Conservation (phyloP, 805 yeast genomes). For the Saturnispora sekii region DNA sequence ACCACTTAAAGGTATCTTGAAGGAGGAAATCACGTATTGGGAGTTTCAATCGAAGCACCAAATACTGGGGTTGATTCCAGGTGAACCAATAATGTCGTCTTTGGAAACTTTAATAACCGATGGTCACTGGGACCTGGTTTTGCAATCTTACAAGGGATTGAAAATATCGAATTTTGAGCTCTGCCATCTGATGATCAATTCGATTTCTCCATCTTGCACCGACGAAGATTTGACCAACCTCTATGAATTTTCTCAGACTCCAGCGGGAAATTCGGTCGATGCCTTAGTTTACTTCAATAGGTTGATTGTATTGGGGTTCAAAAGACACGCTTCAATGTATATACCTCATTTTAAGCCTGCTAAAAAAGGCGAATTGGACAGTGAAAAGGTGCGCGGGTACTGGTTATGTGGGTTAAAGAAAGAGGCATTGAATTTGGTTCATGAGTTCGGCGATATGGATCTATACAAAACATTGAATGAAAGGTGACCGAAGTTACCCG, state of each 20-base stretch:
- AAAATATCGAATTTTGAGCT: slow-evolving; percentile 48
- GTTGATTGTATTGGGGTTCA: slow-evolving; percentile 43
- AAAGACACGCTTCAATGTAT: slow-evolving; percentile 50
- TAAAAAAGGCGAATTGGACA: background rate
- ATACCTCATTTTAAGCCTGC: slow-evolving; percentile 40
- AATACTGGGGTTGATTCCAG: background rate
- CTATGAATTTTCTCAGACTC: slow-evolving; percentile 38
- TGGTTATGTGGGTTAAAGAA: slow-evolving; percentile 7
- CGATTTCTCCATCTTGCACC: slow-evolving; percentile 36
- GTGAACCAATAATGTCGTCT: slow-evolving; percentile 37
- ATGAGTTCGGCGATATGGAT: slow-evolving; percentile 2
- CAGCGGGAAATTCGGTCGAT: slow-evolving; percentile 51
- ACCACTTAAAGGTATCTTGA: slow-evolving; percentile 24
- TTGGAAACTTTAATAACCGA: slow-evolving; percentile 34
- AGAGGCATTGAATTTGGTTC: slow-evolving; percentile 10
- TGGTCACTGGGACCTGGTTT: slow-evolving; percentile 39
- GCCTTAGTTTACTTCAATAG: slow-evolving; percentile 53
- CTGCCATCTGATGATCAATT: slow-evolving; percentile 43
- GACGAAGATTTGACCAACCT: slow-evolving; percentile 50
- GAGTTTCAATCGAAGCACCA: slow-evolving; percentile 19
- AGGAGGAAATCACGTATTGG: slow-evolving; percentile 19
- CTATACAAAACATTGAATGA: background rate
- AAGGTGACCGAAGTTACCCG: background rate
- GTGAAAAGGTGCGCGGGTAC: background rate
- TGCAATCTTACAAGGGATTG: slow-evolving; percentile 40